Percentiles rank a stretch among this genome's conserved stretches.
These are phyloP conservation scores for Boletus barrowsii DNA, from an alignment of 768 basidiomycete species.

Conservation along the genomic window DNA sequence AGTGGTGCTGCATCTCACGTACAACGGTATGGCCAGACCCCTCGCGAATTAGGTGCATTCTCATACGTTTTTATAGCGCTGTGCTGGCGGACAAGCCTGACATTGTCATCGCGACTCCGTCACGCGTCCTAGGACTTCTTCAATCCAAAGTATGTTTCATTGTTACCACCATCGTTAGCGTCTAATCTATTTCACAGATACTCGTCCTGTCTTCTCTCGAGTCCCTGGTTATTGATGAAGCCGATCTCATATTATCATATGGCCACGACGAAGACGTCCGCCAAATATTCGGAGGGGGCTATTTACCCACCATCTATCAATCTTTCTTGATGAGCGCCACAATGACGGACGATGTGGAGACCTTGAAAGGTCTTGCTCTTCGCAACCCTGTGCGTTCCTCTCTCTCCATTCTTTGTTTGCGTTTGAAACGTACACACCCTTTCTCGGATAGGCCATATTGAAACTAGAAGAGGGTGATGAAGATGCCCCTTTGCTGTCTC, in stretches of 20 bases:
- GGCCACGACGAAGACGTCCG: constrained; percentile 91
- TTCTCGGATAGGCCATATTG: constrained; percentile 63
- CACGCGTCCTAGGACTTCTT: constrained; percentile 62
- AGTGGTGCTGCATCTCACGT: constrained; percentile 67
- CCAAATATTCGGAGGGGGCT: constrained; percentile 63
- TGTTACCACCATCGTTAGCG: neutral
- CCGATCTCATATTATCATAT: constrained; percentile 94
- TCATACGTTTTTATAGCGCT: constrained; percentile 34
- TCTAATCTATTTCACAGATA: constrained; percentile 40
- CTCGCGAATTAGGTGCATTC: neutral
- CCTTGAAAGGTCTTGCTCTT: constrained; percentile 82
- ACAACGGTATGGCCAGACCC: constrained; percentile 52
- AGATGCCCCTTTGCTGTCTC: constrained; percentile 74
- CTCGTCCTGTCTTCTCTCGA: constrained; percentile 67
- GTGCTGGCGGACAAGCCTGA: constrained; percentile 71
- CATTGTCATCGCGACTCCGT: constrained; percentile 76
- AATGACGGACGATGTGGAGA: constrained; percentile 93
- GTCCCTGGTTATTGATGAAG: constrained; percentile 94
- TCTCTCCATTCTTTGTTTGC: neutral
- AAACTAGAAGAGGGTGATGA: constrained; percentile 87
- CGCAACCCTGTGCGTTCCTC: constrained; percentile 72
- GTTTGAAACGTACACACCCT: neutral
- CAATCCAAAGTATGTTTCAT: constrained; percentile 57
- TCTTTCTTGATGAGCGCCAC: constrained; percentile 97
- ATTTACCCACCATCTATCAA: constrained; percentile 79